These are phyloP conservation scores for Xylaria sp. DNA, from an alignment of 2,329 filamentous ascomycete genomes.

Conservation along the genomic window DNA sequence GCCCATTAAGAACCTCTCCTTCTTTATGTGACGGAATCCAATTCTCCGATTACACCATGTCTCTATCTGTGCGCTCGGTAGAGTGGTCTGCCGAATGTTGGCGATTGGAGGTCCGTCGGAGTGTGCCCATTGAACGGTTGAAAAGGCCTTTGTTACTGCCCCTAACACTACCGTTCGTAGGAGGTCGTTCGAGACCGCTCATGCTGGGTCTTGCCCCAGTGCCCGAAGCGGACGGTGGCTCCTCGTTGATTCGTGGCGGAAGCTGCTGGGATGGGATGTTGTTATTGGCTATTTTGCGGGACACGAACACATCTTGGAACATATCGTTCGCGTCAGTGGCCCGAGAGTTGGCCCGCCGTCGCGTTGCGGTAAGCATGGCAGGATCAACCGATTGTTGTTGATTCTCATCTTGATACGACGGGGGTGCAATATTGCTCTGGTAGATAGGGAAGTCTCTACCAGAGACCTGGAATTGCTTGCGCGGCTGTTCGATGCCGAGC, in stretches of 20 bases:
- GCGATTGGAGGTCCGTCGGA: constrained; percentile 35
- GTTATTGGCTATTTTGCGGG: constrained; percentile 49
- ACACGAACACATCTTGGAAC: constrained; percentile 60
- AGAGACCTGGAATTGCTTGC: constrained; percentile 76
- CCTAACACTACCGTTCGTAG: constrained; percentile 39
- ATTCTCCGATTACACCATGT: constrained; percentile 41
- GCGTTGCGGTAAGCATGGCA: constrained; percentile 43
- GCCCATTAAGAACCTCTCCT: not conserved
- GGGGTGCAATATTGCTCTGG: constrained; percentile 53
- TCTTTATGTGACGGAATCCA: not conserved
- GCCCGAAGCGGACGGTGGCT: constrained; percentile 39
- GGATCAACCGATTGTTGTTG: constrained; percentile 42
- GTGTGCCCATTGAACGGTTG: constrained; percentile 40
- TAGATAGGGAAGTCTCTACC: constrained; percentile 74
- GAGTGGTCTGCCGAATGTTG: constrained; percentile 23
- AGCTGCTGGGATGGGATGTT: constrained; percentile 35
- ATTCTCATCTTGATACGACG: constrained; percentile 44
- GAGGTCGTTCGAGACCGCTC: constrained; percentile 38
- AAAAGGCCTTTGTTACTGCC: constrained; percentile 40
- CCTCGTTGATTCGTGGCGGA: constrained; percentile 46
- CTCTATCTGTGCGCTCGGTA: constrained; percentile 31
- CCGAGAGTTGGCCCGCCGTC: constrained; percentile 46
- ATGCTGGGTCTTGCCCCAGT: constrained; percentile 47
- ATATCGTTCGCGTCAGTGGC: constrained; percentile 49
- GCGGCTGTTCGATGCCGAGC: constrained; percentile 85